These are phyloP conservation scores for Talaromyces piceae DNA, from an alignment of 2,329 filamentous ascomycete species.

Conservation along the genomic window DNA sequence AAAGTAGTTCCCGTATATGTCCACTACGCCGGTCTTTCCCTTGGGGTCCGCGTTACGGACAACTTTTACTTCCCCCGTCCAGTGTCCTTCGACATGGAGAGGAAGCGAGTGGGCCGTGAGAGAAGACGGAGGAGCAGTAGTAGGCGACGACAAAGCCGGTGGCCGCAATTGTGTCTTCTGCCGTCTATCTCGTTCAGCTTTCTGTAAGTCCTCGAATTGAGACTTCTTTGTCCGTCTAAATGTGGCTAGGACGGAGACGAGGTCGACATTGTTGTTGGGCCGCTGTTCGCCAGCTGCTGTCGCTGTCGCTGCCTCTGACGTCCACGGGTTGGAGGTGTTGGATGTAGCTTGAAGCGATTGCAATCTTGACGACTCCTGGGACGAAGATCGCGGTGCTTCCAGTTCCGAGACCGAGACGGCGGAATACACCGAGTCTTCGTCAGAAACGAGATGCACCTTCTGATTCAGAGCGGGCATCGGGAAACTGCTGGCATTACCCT, in stretches of 20 bases:
- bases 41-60: slow-evolving; percentile 40
- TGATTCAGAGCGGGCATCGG: slow-evolving; percentile 37
- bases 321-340: slow-evolving; percentile 9
- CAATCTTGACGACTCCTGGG: slow-evolving; percentile 2
- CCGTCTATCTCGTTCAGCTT: slow-evolving; percentile 16
- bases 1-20: slow-evolving; percentile 49
- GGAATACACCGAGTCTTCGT: slow-evolving; percentile 14
- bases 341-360: background rate
- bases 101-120: slow-evolving; percentile 21
- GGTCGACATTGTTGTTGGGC: slow-evolving; percentile 40
- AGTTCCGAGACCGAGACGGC: slow-evolving; percentile 11
- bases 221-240: slow-evolving; percentile 49
- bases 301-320: background rate
- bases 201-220: slow-evolving; percentile 36
- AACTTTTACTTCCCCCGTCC: slow-evolving; percentile 53
- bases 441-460: slow-evolving; percentile 37
- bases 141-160: slow-evolving; percentile 14
- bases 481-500: slow-evolving; percentile 38
- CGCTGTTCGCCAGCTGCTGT: slow-evolving; percentile 12
- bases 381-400: slow-evolving; percentile 11
- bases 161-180: background rate
- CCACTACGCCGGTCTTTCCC: slow-evolving; percentile 38
- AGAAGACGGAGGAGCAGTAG: slow-evolving; percentile 14
- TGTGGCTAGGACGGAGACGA: slow-evolving; percentile 46
- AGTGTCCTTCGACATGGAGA: slow-evolving; percentile 49